These are phyloP conservation scores for Penicillium sp. DNA, from an alignment of 2,329 filamentous ascomycete species.

Conservation along the genomic window DNA sequence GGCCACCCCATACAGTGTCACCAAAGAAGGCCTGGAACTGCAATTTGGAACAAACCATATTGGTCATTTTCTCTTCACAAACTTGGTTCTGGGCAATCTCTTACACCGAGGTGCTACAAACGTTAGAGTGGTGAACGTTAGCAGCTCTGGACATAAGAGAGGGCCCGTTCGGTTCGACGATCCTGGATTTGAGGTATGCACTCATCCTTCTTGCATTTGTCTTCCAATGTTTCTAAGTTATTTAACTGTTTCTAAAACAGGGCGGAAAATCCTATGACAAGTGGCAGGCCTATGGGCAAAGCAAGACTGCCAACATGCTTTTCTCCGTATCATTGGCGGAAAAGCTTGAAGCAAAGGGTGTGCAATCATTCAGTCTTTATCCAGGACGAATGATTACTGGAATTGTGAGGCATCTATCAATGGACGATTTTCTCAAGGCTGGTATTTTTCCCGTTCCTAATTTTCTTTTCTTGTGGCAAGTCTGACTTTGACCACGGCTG, in stretches of 20 bases:
- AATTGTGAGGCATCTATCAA: neutral
- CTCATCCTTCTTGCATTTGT: neutral
- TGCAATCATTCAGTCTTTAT: neutral
- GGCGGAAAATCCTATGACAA: neutral
- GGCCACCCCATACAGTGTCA: neutral
- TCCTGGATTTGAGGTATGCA: neutral
- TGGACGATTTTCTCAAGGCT: neutral
- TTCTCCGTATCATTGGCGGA: neutral
- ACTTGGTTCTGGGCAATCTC: neutral
- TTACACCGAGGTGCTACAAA: neutral
- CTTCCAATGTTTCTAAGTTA: no score
- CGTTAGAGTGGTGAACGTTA: neutral
- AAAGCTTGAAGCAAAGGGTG: neutral
- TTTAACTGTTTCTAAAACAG: neutral
- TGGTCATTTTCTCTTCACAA: conserved; percentile 2
- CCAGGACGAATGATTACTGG: neutral
- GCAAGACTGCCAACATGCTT: neutral
- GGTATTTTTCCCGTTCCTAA: neutral
- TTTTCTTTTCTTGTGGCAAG: neutral
- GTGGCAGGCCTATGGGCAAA: conserved; percentile 1
- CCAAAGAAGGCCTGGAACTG: neutral
- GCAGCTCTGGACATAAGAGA: neutral
- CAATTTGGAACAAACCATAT: conserved; percentile 1
- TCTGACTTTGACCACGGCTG: no score
- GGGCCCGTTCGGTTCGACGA: neutral